These are phyloP conservation scores for Botrytis medusae DNA, from an alignment of 2,329 filamentous ascomycete species.

Conservation along the genomic window DNA sequence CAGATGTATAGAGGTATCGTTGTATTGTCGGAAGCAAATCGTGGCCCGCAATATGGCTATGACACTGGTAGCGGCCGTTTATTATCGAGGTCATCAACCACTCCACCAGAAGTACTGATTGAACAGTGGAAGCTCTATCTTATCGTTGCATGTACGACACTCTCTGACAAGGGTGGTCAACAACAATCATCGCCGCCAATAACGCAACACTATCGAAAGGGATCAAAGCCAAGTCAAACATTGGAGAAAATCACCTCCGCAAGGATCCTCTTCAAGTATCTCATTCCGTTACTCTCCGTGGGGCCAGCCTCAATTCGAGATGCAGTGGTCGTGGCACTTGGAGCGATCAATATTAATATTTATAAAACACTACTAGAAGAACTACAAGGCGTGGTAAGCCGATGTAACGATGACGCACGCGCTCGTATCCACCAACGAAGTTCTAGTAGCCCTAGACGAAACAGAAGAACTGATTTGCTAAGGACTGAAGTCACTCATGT, in stretches of 20 bases:
- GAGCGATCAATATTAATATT: constrained; percentile 91
- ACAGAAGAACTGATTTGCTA: constrained; percentile 79
- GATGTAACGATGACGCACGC: constrained; percentile 86
- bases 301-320: constrained; percentile 79
- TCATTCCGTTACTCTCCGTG: constrained; percentile 82
- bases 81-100: constrained; percentile 57
- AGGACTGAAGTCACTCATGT: constrained; percentile 95
- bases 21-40: constrained; percentile 70
- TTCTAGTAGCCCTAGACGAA: constrained; percentile 77
- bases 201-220: constrained; percentile 77
- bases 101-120: constrained; percentile 81
- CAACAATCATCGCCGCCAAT: constrained; percentile 57
- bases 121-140: constrained; percentile 99
- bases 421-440: constrained; percentile 83
- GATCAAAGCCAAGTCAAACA: constrained; percentile 67
- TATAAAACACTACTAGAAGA: constrained; percentile 90
- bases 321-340: constrained; percentile 86
- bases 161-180: constrained; percentile 75
- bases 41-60: constrained; percentile 62
- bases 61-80: constrained; percentile 53
- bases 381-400: constrained; percentile 79
- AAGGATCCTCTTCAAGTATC: constrained; percentile 82
- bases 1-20: constrained; percentile 90
- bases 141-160: constrained; percentile 93
- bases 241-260: constrained; percentile 85